These are phyloP conservation scores for Juncus effusus DNA, from an alignment of 176 grass and related monocot species.

Conservation along the genomic window DNA sequence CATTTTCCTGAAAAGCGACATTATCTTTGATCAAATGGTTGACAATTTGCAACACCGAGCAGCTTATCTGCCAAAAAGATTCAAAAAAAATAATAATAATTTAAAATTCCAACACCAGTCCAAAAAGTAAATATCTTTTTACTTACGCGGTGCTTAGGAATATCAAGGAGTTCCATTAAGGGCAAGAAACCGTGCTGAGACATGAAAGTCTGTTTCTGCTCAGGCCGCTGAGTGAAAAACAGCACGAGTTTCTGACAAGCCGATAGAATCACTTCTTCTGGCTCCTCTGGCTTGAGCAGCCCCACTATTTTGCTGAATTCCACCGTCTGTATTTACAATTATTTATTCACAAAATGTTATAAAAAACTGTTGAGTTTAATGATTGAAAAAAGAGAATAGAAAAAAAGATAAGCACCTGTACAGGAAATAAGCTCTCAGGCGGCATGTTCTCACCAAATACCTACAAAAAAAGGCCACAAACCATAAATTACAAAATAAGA, in stretches of 20 bases:
- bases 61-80: slow-evolving; percentile 59
- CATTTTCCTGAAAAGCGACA: slow-evolving; percentile 75
- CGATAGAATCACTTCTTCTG: slow-evolving; percentile 86
- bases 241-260: slow-evolving; percentile 79
- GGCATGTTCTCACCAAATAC: slow-evolving; percentile 61
- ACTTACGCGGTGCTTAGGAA: slow-evolving; percentile 83
- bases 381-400: slow-evolving; percentile 7
- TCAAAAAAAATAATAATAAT: slow-evolving; percentile 14
- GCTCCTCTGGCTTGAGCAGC: slow-evolving; percentile 71
- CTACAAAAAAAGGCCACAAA: slow-evolving; percentile 44
- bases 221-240: slow-evolving; percentile 71
- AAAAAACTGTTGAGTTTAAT: no score
- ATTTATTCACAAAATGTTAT: background rate
- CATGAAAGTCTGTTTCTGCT: slow-evolving; percentile 88
- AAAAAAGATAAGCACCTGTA: slow-evolving; percentile 49
- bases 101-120: slow-evolving; percentile 8
- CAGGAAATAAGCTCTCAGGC: slow-evolving; percentile 65
- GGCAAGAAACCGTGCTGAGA: slow-evolving; percentile 90
- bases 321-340: slow-evolving; percentile 50
- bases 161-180: slow-evolving; percentile 89
- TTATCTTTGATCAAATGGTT: slow-evolving; percentile 91
- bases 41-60: slow-evolving; percentile 76
- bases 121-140: background rate
- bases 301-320: slow-evolving; percentile 98
- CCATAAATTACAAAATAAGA: no score